Base-by-base conservation (phyloP, 352 stramenopile species). In the Aphanomyces stellatus region DNA sequence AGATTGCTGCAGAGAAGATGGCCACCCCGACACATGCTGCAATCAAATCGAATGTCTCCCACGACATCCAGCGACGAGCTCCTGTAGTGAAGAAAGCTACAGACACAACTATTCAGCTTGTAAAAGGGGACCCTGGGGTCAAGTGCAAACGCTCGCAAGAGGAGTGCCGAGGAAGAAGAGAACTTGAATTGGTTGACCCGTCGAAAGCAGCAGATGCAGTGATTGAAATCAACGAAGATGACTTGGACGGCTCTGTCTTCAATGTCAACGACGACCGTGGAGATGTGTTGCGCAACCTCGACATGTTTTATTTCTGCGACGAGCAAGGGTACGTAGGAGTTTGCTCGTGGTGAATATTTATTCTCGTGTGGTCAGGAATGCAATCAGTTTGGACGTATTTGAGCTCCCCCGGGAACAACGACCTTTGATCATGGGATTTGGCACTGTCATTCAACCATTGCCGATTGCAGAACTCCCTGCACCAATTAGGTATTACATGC, bases 231-330 rank as follows among this genome's bases (percentile, higher is more conserved):
- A 15, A 49, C 4, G 55, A 64, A 37, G 37, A 46, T 10, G 35
- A 33, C 22, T 13, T 64, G 15, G 55, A 64, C 6, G 35, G 34
- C 8, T 19, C 33, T 10, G 11, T 64, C 22, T 64, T 51, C 55
- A 51, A 64, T 34, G 25, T 51, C 55, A 22, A 64, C 24, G 55
- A 64, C 55, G 37, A 43, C 22, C n/a, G 37, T 15, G 55, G 55
- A 35, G 85, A 93, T 60, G 77, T 76, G 4, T 69, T 93, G 46
- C 85, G 85, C 4, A 88, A 88, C 59, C 74, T 93, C 30, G 85
- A 93, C 40, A 68, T 90, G 70, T 93, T 93, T 46, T 93, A 88
- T 75, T 93, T 93, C 56, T 93, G 85, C 42, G 85, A 93, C 46
- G 81, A 93, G 53, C 71, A 87, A 69, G 85, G 85, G 85, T 91